Evolutionary conservation across 352 stramenopile genomes (phyloP).

Genomic region (Elongisporangium anandrum): DNA sequence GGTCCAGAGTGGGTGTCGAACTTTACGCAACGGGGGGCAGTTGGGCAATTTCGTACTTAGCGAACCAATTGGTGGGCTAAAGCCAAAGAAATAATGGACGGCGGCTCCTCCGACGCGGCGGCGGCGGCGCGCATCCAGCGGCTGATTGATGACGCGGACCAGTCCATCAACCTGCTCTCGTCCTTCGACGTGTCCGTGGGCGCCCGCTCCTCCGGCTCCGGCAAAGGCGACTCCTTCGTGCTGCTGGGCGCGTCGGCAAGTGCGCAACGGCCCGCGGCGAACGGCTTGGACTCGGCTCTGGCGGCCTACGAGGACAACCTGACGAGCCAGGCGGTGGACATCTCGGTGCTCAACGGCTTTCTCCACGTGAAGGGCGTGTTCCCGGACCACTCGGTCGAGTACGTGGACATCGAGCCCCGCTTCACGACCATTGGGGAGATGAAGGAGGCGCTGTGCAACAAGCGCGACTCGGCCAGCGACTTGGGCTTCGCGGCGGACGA

Average conservation of each 20-base stretch:
- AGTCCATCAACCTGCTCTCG: constrained; percentile 59
- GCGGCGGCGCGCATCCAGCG: constrained; percentile 41
- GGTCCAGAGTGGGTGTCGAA: constrained; percentile 6
- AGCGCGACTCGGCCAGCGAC: constrained; percentile 34
- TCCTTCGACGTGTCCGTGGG: constrained; percentile 35
- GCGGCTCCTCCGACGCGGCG: neutral
- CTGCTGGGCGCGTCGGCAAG: neutral
- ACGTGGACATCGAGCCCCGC: constrained; percentile 68
- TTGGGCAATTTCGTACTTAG: constrained; percentile 2
- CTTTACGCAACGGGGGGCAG: constrained; percentile 19
- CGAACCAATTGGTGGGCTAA: neutral
- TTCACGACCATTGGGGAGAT: constrained; percentile 70
- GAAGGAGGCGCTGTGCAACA: constrained; percentile 56
- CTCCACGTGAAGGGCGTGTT: constrained; percentile 84
- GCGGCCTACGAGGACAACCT: neutral
- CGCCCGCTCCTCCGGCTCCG: constrained; percentile 9
- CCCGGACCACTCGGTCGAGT: constrained; percentile 77
- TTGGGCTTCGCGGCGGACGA: constrained; percentile 40
- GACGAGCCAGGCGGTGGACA: constrained; percentile 28
- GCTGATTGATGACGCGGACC: constrained; percentile 73
- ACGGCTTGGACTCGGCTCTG: neutral
- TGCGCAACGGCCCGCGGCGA: neutral
- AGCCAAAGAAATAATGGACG: constrained; percentile 1
- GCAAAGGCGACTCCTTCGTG: constrained; percentile 1
- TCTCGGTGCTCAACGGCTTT: constrained; percentile 43